These are phyloP conservation scores for Rhizodiscina lignyota DNA, from an alignment of 495 filamentous ascomycete species.

Conservation along the genomic window DNA sequence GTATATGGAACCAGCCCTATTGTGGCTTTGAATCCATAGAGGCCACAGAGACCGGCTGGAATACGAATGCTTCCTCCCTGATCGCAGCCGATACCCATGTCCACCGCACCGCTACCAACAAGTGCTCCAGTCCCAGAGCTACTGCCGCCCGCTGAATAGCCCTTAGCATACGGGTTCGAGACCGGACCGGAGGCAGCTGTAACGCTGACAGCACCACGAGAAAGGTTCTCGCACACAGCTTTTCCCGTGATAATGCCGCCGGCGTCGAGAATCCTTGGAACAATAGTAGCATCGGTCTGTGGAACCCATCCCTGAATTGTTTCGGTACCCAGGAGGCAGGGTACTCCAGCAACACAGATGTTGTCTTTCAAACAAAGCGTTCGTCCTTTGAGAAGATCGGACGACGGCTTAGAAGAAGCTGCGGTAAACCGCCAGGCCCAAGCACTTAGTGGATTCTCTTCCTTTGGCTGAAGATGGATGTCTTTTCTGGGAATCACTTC, in stretches of 20 bases:
- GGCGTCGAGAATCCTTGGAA: constrained; percentile 29
- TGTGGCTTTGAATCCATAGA: constrained; percentile 24
- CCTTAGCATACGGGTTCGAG: constrained; percentile 19
- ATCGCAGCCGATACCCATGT: constrained; percentile 41
- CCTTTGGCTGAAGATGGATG: neutral
- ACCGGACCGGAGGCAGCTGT: constrained; percentile 24
- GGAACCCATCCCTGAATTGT: constrained; percentile 13
- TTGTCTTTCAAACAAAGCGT: constrained; percentile 17
- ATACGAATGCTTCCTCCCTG: constrained; percentile 46
- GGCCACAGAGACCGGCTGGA: constrained; percentile 24
- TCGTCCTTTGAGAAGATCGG: constrained; percentile 7
- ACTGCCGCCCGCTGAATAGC: constrained; percentile 36
- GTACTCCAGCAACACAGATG: constrained; percentile 15
- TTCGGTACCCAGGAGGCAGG: constrained; percentile 15
- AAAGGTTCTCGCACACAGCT: constrained; percentile 26
- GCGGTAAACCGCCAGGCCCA: neutral
- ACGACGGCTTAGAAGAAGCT: neutral
- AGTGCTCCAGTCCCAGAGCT: constrained; percentile 37
- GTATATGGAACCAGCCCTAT: constrained; percentile 22
- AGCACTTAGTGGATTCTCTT: neutral
- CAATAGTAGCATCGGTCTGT: constrained; percentile 22
- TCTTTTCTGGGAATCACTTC: neutral
- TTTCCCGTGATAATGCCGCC: constrained; percentile 21
- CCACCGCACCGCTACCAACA: constrained; percentile 30
- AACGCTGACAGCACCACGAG: constrained; percentile 18